Evolutionary conservation across 352 stramenopile genomes (phyloP), one percentile per base, ranked within the genome.

Genomic region (Achlya hypogyna): DNA sequence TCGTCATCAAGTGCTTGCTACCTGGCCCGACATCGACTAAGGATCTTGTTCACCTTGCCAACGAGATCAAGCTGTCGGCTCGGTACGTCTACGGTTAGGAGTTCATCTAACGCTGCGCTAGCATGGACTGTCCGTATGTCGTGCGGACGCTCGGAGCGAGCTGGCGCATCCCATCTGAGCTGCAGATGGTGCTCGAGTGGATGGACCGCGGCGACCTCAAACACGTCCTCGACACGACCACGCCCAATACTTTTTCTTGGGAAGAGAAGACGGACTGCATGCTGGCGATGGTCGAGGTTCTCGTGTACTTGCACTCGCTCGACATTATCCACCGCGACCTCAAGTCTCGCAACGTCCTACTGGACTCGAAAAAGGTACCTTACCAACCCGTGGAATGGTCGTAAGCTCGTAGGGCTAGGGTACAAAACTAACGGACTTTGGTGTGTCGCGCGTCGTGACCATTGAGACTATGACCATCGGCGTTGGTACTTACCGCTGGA

Each of bases 391-490:
- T 20, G 4, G 5, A 27, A 43, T 31, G 4, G 8, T 28, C 23
- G 54, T n/a, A 18, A 27, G 18, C n/a, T 5, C 1, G 4, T 14
- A 49, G 31, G 20, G 12, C 22, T 53, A 65, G 60, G 60, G 60
- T 16, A 58, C 60, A 4, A 91, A 91, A 49, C 70, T 91, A n/a
- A 91, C 79, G 40, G 82, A 91, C 72, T 91, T 91, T 70, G 63
- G 63, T 6, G 52, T 58, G 4, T 47, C 63, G 5, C n/a, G 51
- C 5, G 63, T 64, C 34, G 31, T 27, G 12, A 42, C 63, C 9
- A 69, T 16, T 12, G 49, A 69, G 22, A 69, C 63, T 23, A 69
- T 69, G 63, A 69, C 63, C 3, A 49, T 63, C 32, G 63, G 63
- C 20, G 52, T 69, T 22, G 63, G 63, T 27, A 66, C 59, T 5